These are phyloP conservation scores for Dictyostelium intermedium DNA, from an alignment of 78 protist species.

Conservation along the genomic window DNA sequence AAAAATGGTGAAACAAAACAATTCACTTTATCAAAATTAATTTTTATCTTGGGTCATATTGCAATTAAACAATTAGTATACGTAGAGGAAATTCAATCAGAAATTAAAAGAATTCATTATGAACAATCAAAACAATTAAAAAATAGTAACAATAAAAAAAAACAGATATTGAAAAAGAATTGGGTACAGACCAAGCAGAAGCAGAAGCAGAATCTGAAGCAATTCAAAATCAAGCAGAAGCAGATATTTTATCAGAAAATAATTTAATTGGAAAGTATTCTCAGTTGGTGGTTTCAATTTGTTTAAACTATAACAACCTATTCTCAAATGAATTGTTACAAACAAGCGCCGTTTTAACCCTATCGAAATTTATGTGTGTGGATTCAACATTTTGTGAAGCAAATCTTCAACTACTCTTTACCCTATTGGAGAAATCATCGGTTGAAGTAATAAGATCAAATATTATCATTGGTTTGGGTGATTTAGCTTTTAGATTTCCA, in stretches of 20 bases:
- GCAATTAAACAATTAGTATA: conserved; percentile 81
- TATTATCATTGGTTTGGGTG: conserved; percentile 94
- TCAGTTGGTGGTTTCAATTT: conserved; percentile 68
- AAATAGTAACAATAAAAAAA: background rate
- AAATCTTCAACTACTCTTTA: conserved; percentile 83
- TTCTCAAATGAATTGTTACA: conserved; percentile 32
- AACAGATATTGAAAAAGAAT: conserved; percentile 70
- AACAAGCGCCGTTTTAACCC: conserved; percentile 81
- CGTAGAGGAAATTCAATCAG: conserved; percentile 62
- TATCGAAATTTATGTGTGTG: conserved; percentile 89
- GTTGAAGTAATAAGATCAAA: conserved; percentile 81
- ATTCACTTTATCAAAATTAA: conserved; percentile 10
- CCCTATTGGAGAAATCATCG: conserved; percentile 29
- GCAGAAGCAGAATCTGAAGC: conserved; percentile 77
- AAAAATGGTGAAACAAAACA: background rate
- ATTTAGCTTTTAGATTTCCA: conserved; percentile 90
- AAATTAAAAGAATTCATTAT: background rate
- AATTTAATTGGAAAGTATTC: conserved; percentile 82
- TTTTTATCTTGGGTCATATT: conserved; percentile 86
- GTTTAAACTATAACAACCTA: conserved; percentile 1
- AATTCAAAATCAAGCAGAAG: conserved; percentile 53
- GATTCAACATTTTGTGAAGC: conserved; percentile 63
- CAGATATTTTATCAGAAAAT: background rate
- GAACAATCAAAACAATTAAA: conserved; percentile 8
- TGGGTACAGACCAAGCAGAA: conserved; percentile 80